These are phyloP conservation scores for Ophiostoma ulmi DNA, from an alignment of 2,329 filamentous ascomycete species.

Conservation along the genomic window DNA sequence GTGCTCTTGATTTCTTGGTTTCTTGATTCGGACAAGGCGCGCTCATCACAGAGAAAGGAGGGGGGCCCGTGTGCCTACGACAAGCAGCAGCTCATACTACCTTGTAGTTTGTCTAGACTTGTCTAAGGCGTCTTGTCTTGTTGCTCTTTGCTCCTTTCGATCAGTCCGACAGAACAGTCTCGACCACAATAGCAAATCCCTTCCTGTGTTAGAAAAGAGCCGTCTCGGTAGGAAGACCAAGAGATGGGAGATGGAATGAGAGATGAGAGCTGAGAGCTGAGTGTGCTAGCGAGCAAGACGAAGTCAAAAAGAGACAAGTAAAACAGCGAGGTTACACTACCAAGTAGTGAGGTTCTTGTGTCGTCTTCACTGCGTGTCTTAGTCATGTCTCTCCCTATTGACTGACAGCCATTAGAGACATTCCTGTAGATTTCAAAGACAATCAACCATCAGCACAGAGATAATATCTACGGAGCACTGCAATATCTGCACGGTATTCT, in stretches of 20 bases:
- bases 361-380: background rate
- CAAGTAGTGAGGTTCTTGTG: no score
- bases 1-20: background rate
- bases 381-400: background rate
- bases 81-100: background rate
- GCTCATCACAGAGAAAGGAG: background rate
- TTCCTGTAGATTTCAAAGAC: background rate
- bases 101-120: background rate
- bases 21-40: background rate
- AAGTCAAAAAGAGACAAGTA: background rate
- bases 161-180: background rate
- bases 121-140: background rate
- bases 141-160: background rate
- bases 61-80: background rate
- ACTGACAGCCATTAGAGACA: background rate
- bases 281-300: background rate
- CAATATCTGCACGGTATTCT: background rate
- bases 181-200: conserved; percentile 1
- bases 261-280: background rate
- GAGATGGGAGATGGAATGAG: background rate
- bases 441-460: background rate
- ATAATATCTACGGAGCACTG: background rate
- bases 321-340: background rate
- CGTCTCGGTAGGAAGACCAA: background rate
- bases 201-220: background rate